phyloP scores from a whole-genome alignment of 2,329 filamentous ascomycete species.

The Colletotrichum lupini region DNA sequence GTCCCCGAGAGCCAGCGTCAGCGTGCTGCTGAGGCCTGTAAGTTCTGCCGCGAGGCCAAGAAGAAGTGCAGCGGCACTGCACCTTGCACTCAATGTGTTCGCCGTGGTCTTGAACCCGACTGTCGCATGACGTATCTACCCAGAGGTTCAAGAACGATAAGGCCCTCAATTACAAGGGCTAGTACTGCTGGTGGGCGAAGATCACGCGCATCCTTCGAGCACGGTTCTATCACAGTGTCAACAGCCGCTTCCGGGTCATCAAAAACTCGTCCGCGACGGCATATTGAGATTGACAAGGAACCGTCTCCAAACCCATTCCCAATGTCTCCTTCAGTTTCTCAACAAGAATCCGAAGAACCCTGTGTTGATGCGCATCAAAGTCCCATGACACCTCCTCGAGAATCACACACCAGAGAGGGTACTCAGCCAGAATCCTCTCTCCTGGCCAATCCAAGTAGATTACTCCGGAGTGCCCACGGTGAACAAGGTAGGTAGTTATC shows the following conservation, averaged over 20 bases:
- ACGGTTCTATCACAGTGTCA: neutral
- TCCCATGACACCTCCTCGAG: neutral
- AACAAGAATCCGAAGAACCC: neutral
- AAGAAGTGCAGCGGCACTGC: conserved; percentile 61
- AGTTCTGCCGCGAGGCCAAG: conserved; percentile 60
- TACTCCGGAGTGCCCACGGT: neutral
- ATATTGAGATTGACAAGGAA: neutral
- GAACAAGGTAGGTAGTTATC: neutral
- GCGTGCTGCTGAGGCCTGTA: conserved; percentile 60
- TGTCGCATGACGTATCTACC: conserved; percentile 49
- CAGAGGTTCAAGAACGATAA: conserved; percentile 44
- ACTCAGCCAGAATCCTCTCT: neutral
- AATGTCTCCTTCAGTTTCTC: neutral
- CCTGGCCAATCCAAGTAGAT: neutral
- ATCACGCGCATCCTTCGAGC: neutral
- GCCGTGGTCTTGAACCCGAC: conserved; percentile 51
- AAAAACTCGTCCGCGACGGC: neutral
- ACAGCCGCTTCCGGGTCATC: neutral
- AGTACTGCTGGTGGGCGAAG: neutral
- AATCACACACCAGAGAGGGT: neutral
- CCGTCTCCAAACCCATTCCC: neutral
- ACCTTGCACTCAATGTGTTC: conserved; percentile 59
- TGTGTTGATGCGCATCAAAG: neutral
- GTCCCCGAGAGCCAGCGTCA: conserved; percentile 60
- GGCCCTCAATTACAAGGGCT: neutral